These are phyloP conservation scores for Yamadazyma nakazawae DNA, from an alignment of 805 yeast genomes.

Conservation along the genomic window DNA sequence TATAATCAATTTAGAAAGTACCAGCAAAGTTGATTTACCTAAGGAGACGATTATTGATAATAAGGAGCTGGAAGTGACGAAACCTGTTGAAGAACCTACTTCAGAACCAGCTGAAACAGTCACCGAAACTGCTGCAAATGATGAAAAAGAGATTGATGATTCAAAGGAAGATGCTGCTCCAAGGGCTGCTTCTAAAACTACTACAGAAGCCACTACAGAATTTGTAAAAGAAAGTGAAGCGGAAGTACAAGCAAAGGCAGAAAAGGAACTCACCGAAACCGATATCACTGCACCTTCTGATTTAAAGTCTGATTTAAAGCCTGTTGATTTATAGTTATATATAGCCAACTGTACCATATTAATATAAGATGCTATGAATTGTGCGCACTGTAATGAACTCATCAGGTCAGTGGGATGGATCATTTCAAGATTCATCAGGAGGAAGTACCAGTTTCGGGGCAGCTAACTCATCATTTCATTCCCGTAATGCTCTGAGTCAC, in stretches of 20 bases:
- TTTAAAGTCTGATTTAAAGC: slow-evolving; percentile 2
- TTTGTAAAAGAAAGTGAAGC: slow-evolving; percentile 1
- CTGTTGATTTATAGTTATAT: slow-evolving; percentile 7
- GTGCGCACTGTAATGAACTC: slow-evolving; percentile 1
- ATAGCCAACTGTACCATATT: slow-evolving; percentile 1
- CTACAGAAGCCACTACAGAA: not conserved
- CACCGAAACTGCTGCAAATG: not conserved
- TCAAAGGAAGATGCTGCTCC: too few relatives aligned
- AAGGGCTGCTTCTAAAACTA: not conserved
- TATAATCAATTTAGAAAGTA: slow-evolving; percentile 26
- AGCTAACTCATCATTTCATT: not conserved
- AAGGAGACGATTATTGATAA: slow-evolving; percentile 44
- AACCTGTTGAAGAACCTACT: not conserved
- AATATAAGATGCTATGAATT: not conserved
- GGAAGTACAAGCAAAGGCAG: not conserved
- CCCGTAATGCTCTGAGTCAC: slow-evolving; percentile 1
- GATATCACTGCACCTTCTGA: not conserved
- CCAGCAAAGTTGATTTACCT: slow-evolving; percentile 29
- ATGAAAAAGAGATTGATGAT: slow-evolving; percentile 2
- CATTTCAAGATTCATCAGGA: slow-evolving; percentile 7
- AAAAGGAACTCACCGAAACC: not conserved
- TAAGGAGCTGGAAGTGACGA: not conserved
- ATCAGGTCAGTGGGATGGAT: slow-evolving; percentile 1
- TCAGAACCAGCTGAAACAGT: not conserved
- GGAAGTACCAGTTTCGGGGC: not conserved